These are phyloP conservation scores for Zymoseptoria ardabiliae DNA, from an alignment of 2,329 filamentous ascomycete genomes.

Conservation along the genomic window DNA sequence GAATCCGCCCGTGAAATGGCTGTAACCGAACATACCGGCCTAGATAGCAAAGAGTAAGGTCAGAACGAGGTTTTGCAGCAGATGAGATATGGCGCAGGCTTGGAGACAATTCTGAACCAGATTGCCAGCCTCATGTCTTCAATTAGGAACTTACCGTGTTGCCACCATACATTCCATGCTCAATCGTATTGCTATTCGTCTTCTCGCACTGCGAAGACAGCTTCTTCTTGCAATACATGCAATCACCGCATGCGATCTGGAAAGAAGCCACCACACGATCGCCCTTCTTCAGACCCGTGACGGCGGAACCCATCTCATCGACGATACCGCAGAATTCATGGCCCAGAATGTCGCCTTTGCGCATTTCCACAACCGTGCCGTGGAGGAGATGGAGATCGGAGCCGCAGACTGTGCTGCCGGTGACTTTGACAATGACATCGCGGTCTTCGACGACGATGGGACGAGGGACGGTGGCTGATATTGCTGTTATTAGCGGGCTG, in stretches of 20 bases:
- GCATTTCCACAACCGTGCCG: slow-evolving; percentile 41
- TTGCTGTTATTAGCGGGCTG: not conserved
- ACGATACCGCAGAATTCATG: slow-evolving; percentile 48
- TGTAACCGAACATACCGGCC: slow-evolving; percentile 55
- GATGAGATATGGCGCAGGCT: not conserved
- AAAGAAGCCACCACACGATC: slow-evolving; percentile 74
- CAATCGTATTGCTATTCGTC: slow-evolving; percentile 66
- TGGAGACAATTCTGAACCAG: not conserved
- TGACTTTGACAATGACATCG: slow-evolving; percentile 77
- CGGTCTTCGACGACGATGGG: slow-evolving; percentile 64
- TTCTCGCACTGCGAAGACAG: slow-evolving; percentile 71
- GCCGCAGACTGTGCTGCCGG: slow-evolving; percentile 55
- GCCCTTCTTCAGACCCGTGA: slow-evolving; percentile 37
- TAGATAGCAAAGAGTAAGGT: not conserved
- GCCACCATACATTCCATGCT: slow-evolving; percentile 70
- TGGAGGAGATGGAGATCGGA: slow-evolving; percentile 54
- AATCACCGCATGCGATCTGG: slow-evolving; percentile 66
- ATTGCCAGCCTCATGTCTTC: not conserved
- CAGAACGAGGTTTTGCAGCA: not conserved
- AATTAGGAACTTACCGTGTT: slow-evolving; percentile 42
- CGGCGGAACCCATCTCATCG: slow-evolving; percentile 37
- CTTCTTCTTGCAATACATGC: slow-evolving; percentile 73
- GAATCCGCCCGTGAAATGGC: slow-evolving; percentile 74
- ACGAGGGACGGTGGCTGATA: not conserved
- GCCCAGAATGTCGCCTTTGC: slow-evolving; percentile 45